Conservation (phyloP, 495 filamentous ascomycete species). For the Clavariopsis aquatica region DNA sequence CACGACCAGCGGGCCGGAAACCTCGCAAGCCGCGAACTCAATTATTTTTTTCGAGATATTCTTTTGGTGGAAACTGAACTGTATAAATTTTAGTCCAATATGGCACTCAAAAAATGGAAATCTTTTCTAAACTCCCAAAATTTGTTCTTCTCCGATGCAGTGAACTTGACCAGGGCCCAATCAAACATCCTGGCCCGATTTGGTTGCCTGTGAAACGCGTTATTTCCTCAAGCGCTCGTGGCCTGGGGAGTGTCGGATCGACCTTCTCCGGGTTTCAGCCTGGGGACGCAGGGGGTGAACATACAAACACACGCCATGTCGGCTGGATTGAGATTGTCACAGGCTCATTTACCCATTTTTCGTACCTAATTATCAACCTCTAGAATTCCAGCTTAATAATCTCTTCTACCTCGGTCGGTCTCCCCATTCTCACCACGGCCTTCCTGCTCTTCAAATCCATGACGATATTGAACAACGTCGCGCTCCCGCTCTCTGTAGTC, state of each 20-base stretch:
- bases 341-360: no score
- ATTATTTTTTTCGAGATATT: constrained; percentile 7
- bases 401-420: constrained; percentile 46
- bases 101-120: not conserved
- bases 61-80: constrained; percentile 13
- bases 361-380: no score
- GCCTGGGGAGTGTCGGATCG: constrained; percentile 7
- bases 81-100: constrained; percentile 20
- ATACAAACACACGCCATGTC: no score
- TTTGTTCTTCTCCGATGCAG: not conserved
- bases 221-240: not conserved
- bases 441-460: constrained; percentile 50
- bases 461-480: constrained; percentile 53
- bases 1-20: constrained; percentile 14
- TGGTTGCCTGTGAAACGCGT: not conserved
- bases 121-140: constrained; percentile 1
- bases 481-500: constrained; percentile 24
- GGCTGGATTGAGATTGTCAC: no score
- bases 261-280: constrained; percentile 4
- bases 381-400: not conserved
- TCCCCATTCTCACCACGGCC: constrained; percentile 48
- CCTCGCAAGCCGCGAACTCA: not conserved
- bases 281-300: not conserved
- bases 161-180: no score
- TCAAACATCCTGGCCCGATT: no score